A percentile compares a stretch with the other conserved stretches of the same genome.
These are phyloP conservation scores for Farysia itapuensis DNA, from an alignment of 1,284 basidiomycete genomes.

Conservation along the genomic window DNA sequence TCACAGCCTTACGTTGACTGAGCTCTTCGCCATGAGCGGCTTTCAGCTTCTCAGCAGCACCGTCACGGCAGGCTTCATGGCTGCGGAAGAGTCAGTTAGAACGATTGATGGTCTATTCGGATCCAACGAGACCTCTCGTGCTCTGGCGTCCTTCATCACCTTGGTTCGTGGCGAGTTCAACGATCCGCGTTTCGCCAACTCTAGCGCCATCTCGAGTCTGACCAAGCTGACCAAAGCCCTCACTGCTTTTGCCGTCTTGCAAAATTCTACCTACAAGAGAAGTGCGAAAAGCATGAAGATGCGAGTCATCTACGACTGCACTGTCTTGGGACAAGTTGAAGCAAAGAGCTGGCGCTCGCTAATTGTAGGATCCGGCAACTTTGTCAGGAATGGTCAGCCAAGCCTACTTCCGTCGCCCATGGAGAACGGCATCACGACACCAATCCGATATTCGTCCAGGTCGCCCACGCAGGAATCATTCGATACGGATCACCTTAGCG, in stretches of 20 bases:
- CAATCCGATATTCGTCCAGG: neutral
- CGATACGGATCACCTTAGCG: too few relatives aligned
- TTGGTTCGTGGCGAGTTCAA: slow-evolving; percentile 62
- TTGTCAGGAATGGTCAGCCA: slow-evolving; percentile 13
- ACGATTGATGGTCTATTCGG: slow-evolving; percentile 65
- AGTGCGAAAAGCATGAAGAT: slow-evolving; percentile 57
- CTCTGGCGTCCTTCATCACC: slow-evolving; percentile 63
- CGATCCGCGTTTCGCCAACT: slow-evolving; percentile 52
- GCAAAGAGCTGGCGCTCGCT: slow-evolving; percentile 49
- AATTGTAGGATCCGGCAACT: slow-evolving; percentile 43
- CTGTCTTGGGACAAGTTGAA: slow-evolving; percentile 60
- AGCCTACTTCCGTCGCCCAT: slow-evolving; percentile 11
- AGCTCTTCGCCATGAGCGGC: slow-evolving; percentile 64
- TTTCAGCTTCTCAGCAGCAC: slow-evolving; percentile 61
- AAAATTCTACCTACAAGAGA: slow-evolving; percentile 63
- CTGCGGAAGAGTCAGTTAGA: slow-evolving; percentile 64
- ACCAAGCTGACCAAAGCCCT: slow-evolving; percentile 63
- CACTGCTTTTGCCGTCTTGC: slow-evolving; percentile 64
- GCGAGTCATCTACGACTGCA: slow-evolving; percentile 63
- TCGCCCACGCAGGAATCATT: too few relatives aligned
- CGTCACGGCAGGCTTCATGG: slow-evolving; percentile 39
- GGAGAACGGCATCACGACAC: too few relatives aligned
- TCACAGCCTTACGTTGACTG: slow-evolving; percentile 64
- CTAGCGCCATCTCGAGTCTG: slow-evolving; percentile 39
- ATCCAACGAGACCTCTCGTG: slow-evolving; percentile 64